Conservation (phyloP, 805 yeast species). For the Wickerhamiella vanderwaltii region DNA sequence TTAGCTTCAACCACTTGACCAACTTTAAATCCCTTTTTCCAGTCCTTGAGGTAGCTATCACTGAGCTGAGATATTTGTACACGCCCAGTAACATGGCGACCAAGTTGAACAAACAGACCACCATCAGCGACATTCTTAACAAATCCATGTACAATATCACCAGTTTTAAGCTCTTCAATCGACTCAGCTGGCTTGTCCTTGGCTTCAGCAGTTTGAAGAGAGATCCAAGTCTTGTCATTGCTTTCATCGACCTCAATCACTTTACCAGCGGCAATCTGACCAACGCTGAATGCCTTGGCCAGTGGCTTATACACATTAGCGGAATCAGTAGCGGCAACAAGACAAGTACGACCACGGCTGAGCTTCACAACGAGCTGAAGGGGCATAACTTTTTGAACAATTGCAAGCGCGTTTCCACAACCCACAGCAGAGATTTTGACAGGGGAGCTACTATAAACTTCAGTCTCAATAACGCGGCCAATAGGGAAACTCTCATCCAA, state of each 20-base stretch:
- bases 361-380: constrained; percentile 55
- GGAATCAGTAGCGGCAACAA: constrained; percentile 67
- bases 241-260: constrained; percentile 10
- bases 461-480: constrained; percentile 56
- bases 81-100: constrained; percentile 59
- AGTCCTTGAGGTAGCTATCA: constrained; percentile 69
- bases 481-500: constrained; percentile 51
- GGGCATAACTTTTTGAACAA: constrained; percentile 46
- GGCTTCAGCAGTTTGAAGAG: background rate
- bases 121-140: constrained; percentile 68
- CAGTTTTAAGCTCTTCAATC: constrained; percentile 39
- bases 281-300: constrained; percentile 26
- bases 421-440: constrained; percentile 35
- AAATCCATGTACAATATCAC: constrained; percentile 71
- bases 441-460: constrained; percentile 41
- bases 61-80: constrained; percentile 72
- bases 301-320: constrained; percentile 48
- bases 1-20: constrained; percentile 69
- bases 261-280: constrained; percentile 43
- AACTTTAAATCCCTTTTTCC: constrained; percentile 65
- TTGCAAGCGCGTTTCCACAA: constrained; percentile 39
- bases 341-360: constrained; percentile 49
- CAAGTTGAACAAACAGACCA: constrained; percentile 58
- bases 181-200: constrained; percentile 17
- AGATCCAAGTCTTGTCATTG: constrained; percentile 11